Evolutionary conservation across 2,329 filamentous ascomycete species (phyloP).

Genomic region (Microdochium nivale): DNA sequence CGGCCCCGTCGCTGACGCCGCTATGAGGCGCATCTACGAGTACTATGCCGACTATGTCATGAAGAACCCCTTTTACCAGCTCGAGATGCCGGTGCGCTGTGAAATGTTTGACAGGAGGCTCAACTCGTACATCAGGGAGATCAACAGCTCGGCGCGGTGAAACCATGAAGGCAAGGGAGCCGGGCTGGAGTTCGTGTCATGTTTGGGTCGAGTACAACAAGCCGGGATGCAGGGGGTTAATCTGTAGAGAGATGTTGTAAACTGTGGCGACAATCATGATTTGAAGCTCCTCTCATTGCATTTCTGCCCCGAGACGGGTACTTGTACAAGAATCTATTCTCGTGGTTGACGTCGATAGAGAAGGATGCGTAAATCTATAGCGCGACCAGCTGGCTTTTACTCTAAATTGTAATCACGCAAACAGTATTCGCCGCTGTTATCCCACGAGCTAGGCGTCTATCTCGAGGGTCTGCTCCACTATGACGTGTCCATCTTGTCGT

Average conservation of each 20-base stretch:
- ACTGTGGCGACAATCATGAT: not conserved
- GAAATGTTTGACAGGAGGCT: conserved; percentile 90
- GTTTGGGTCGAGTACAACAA: no score
- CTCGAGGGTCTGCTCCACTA: conserved; percentile 26
- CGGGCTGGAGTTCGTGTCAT: no score
- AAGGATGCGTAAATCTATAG: no score
- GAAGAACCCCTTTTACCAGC: conserved; percentile 98
- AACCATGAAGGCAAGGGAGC: conserved; percentile 4
- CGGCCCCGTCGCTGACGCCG: conserved; percentile 62
- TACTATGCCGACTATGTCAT: conserved; percentile 95
- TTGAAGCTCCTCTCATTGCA: no score
- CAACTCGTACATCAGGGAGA: conserved; percentile 67
- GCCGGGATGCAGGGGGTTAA: no score
- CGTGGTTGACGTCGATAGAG: no score
- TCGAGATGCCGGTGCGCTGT: conserved; percentile 95
- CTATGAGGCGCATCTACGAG: conserved; percentile 83
- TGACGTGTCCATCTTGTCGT: conserved; percentile 88
- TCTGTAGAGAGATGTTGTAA: not conserved
- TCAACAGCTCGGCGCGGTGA: conserved; percentile 50
- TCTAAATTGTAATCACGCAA: no score
- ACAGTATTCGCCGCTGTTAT: no score
- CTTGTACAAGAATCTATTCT: no score
- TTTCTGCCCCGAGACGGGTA: no score
- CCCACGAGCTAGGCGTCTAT: no score
- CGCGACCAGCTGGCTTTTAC: no score